Evolutionary conservation across 352 stramenopile genomes (phyloP).

Genomic region (Pythium periplocum): DNA sequence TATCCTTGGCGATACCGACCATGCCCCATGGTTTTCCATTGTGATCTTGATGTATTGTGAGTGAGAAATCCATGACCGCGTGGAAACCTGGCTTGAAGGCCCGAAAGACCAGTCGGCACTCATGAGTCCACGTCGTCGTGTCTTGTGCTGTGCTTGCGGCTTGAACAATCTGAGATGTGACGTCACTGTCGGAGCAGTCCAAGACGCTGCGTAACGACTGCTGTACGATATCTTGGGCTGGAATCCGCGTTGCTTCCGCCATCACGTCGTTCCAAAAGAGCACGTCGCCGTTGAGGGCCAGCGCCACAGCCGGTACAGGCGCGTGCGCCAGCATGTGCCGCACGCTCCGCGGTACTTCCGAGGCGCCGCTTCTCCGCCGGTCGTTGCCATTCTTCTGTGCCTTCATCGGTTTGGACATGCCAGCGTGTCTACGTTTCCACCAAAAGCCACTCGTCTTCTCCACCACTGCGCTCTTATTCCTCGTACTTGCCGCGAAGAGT

Average conservation of each 20-base stretch:
- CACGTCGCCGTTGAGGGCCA: constrained; percentile 50
- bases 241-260: constrained; percentile 41
- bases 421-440: too few relatives aligned
- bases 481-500: too few relatives aligned
- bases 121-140: constrained; percentile 15
- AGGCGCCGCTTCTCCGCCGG: too few relatives aligned
- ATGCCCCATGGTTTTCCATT: constrained; percentile 48
- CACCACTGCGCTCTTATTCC: too few relatives aligned
- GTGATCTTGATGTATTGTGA: constrained; percentile 13
- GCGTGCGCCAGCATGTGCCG: constrained; percentile 37
- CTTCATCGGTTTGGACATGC: too few relatives aligned
- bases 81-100: constrained; percentile 23
- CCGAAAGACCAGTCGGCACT: too few relatives aligned
- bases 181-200: constrained; percentile 38
- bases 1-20: constrained; percentile 75
- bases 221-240: constrained; percentile 25
- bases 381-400: too few relatives aligned
- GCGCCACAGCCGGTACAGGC: constrained; percentile 52
- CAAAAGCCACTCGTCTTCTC: too few relatives aligned
- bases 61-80: constrained; percentile 17
- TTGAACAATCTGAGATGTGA: constrained; percentile 18
- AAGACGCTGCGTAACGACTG: constrained; percentile 22
- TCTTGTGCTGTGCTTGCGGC: constrained; percentile 32
- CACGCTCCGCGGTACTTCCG: too few relatives aligned
- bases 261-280: constrained; percentile 55